phyloP scores from a whole-genome alignment of 768 basidiomycete genomes.

The Pulveroboletus sp. region DNA sequence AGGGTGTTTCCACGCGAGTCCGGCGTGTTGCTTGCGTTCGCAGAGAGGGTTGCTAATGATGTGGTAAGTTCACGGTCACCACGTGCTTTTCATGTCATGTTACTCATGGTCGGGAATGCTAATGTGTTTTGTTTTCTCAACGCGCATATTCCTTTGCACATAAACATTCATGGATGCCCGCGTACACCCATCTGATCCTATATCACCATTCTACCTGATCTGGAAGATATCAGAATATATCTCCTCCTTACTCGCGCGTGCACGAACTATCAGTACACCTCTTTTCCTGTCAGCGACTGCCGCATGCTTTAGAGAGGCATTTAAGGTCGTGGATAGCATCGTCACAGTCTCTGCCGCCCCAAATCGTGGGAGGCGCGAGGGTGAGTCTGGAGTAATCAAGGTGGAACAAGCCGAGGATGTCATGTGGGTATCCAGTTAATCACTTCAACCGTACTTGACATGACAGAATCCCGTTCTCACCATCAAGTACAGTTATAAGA shows the following conservation, averaged over 20 bases:
- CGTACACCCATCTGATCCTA: not conserved
- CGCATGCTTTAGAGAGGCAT: conserved; percentile 84
- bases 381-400: conserved; percentile 31
- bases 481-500: conserved; percentile 60
- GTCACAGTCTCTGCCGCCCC: conserved; percentile 44
- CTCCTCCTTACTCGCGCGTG: conserved; percentile 66
- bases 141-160: not conserved
- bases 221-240: conserved; percentile 83
- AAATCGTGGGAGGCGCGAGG: conserved; percentile 1
- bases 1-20: conserved; percentile 82
- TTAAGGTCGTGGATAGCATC: conserved; percentile 78
- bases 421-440: conserved; percentile 48
- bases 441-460: not conserved
- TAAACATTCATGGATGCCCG: not conserved
- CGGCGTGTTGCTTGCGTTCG: conserved; percentile 73
- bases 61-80: conserved; percentile 51
- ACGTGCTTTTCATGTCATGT: not conserved
- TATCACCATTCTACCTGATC: not conserved
- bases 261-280: conserved; percentile 67
- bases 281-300: conserved; percentile 81
- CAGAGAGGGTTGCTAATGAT: conserved; percentile 79
- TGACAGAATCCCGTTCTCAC: not conserved
- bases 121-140: not conserved
- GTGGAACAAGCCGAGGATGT: conserved; percentile 71
- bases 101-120: not conserved